Evolutionary conservation across 2,329 filamentous ascomycete species (phyloP).

Genomic region (Amylocarpus encephaloides): DNA sequence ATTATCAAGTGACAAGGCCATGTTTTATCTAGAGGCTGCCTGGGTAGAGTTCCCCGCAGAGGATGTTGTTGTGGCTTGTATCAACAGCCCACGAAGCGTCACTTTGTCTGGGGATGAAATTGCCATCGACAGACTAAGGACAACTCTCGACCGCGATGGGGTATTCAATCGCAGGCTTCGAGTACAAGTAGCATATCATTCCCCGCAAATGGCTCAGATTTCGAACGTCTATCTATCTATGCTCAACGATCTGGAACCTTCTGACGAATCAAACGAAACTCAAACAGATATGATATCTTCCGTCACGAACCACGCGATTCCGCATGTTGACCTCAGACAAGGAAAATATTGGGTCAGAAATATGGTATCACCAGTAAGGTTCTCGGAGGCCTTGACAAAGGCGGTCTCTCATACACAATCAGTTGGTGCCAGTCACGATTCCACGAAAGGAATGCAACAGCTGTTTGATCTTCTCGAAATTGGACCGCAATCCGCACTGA

Average conservation of each 20-base stretch:
- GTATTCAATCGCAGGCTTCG: conserved; percentile 19
- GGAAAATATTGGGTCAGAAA: conserved; percentile 40
- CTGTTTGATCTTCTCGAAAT: conserved; percentile 9
- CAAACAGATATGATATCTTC: conserved; percentile 37
- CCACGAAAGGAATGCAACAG: neutral
- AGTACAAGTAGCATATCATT: conserved; percentile 27
- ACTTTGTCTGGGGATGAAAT: conserved; percentile 24
- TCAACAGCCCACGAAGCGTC: conserved; percentile 22
- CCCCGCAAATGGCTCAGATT: conserved; percentile 27
- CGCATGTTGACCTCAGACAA: conserved; percentile 18
- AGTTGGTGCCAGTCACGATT: neutral
- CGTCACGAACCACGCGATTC: conserved; percentile 28
- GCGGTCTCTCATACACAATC: neutral
- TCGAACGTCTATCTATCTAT: conserved; percentile 19
- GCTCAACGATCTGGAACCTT: neutral
- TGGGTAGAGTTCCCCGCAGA: conserved; percentile 17
- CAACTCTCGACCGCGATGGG: neutral
- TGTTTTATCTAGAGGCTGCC: neutral
- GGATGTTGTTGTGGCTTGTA: conserved; percentile 28
- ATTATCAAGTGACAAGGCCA: conserved; percentile 15
- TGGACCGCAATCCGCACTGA: conserved; percentile 10
- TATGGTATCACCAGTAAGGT: conserved; percentile 39
- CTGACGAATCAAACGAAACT: neutral
- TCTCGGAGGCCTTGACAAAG: conserved; percentile 33
- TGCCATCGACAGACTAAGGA: conserved; percentile 7